Evolutionary conservation across 305 asterid species (phyloP).

Genomic region (Salvia sclarea): DNA sequence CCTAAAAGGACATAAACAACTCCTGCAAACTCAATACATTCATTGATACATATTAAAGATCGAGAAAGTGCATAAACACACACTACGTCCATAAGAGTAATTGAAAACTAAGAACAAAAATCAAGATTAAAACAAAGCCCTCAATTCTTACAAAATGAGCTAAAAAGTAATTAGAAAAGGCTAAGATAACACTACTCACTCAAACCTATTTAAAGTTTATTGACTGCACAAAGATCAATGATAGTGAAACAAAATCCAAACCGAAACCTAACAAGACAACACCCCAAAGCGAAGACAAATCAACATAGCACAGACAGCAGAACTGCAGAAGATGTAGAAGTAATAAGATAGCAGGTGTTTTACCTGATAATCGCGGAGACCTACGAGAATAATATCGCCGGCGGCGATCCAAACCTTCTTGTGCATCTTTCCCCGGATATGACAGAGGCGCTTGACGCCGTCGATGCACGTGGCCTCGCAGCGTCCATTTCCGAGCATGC

Average conservation of each 20-base stretch:
- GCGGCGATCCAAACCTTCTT: slow-evolving; percentile 98
- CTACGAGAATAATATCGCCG: slow-evolving; percentile 90
- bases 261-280: neutral
- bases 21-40: neutral
- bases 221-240: neutral
- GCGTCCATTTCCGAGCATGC: slow-evolving; percentile 93
- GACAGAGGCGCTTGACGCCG: slow-evolving; percentile 82
- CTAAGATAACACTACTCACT: neutral
- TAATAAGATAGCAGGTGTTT: no score
- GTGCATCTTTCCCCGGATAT: slow-evolving; percentile 95
- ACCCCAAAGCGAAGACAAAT: neutral
- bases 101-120: neutral
- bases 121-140: neutral
- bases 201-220: neutral
- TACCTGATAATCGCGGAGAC: slow-evolving; percentile 95
- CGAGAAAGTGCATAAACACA: neutral
- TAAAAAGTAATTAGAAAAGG: no score
- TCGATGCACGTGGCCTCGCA: slow-evolving; percentile 90
- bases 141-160: neutral
- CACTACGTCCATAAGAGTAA: neutral
- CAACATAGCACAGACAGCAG: neutral
- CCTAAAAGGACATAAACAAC: neutral
- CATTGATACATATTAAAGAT: neutral
- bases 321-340: neutral
- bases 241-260: neutral